Evolutionary conservation across 2,329 filamentous ascomycete genomes (phyloP), one percentile per base, ranked within the genome.

Genomic region (Nigrospora osmanthi): DNA sequence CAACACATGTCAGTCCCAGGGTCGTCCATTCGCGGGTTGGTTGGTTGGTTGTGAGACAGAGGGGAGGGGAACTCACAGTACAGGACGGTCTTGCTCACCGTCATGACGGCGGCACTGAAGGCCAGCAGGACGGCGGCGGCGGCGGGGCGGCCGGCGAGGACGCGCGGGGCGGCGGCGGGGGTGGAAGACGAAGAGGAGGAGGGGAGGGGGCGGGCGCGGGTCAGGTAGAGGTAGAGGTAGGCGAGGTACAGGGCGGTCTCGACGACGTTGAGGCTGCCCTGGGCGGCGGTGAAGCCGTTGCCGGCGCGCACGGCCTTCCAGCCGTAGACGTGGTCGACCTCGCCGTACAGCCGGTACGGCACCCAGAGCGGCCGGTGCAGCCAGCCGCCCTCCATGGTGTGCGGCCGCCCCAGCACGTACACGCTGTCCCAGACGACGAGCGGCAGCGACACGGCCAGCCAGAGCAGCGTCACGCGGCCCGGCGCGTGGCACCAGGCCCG

Each of bases 251-350:
- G 72, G 32, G 68, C 46, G 3, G 78, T 81, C 71, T 93, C 87
- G 44, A 87, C 54, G 7, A 78, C 62, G 58, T 91, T 93, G 52
- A 90, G 60, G 7, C 71, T 55, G 28, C 76, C 76, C 71, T 95
- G 89, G 34, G 88, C 87, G 36, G 75, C 78, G 0, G 86, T 87
- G 66, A 94, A 95, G 33, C 89, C 88, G 59, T 82, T 81, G 17
- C 72, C 63, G 14, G 72, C 72, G 49, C 86, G 67, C 61, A 76
- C 88, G 4, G 85, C 83, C 55, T 83, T 81, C 71, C 76, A 83
- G 35, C 89, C 88, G 68, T 95, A 95, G 31, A 91, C 73, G 62
- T 89, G 73, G 65, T 95, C 89, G 52, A 95, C 72, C 42, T 73
- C 69, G 46, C 84, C 87, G 68, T 95, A 95, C 2, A 94, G 78